Percentiles rank a stretch among this genome's conserved stretches.
phyloP scores from a whole-genome alignment of 2,329 filamentous ascomycete genomes.

The Xylariaceae sp. region DNA sequence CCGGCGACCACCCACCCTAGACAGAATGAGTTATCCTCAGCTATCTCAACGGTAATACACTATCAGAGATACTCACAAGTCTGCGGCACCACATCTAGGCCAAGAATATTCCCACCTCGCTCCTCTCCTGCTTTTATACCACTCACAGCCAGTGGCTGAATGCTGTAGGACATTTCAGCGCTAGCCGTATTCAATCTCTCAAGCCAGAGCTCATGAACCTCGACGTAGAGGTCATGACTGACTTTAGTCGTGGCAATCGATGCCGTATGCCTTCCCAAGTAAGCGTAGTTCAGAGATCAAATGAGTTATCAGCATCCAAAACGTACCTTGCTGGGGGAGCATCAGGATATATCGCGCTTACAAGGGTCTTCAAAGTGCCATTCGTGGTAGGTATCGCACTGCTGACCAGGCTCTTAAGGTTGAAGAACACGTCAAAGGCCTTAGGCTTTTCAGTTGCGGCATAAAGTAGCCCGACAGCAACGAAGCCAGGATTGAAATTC shows the following conservation, averaged over 20 bases:
- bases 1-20: slow-evolving; percentile 4
- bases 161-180: slow-evolving; percentile 12
- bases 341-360: not conserved
- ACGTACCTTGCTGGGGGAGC: too few relatives aligned
- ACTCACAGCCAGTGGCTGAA: slow-evolving; percentile 12
- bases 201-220: slow-evolving; percentile 10
- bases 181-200: not conserved
- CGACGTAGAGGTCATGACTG: slow-evolving; percentile 16
- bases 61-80: slow-evolving; percentile 14
- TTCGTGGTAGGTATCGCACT: not conserved
- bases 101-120: slow-evolving; percentile 11
- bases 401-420: slow-evolving; percentile 13
- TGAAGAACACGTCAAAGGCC: slow-evolving; percentile 20
- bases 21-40: not conserved
- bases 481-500: slow-evolving; percentile 11
- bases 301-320: too few relatives aligned
- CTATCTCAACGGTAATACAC: not conserved
- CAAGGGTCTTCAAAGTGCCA: slow-evolving; percentile 1
- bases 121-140: slow-evolving; percentile 1
- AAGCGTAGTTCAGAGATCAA: not conserved
- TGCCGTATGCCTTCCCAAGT: not conserved
- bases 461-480: slow-evolving; percentile 18
- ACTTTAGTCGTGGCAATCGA: slow-evolving; percentile 12
- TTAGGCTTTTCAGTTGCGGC: slow-evolving; percentile 6
- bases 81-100: slow-evolving; percentile 16